Evolutionary conservation across 2,329 filamentous ascomycete genomes (phyloP), one percentile per base, ranked within the genome.

Genomic region (Ceratocystis papillata): DNA sequence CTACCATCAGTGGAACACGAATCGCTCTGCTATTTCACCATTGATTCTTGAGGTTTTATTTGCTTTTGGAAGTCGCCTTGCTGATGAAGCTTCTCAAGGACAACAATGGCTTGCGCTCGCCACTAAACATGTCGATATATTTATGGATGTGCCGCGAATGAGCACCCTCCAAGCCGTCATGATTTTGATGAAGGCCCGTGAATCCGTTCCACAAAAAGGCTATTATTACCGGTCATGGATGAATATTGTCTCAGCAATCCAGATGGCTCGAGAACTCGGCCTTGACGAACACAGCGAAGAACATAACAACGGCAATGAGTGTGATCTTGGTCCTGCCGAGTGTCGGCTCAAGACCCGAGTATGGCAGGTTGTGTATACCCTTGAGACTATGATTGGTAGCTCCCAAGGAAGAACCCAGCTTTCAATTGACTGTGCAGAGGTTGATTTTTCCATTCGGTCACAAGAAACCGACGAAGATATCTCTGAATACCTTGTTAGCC

Each of bases 161-260:
- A 96, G 90, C 75, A 97, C 94, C 0, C 85, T 97, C 8, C 93
- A 97, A 76, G 93, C 91, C 2, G 79, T 96, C 68, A 77, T 96
- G 57, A 86, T 97, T 57, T 81, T 96, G 20, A 78, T 96, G 55
- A 97, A 97, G 75, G 94, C 93, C 1, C 84, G 91, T 69, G 93
- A 97, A 75, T 88, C 89, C n/a, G 86, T 88, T 7, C 92, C 93
- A 0, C 96, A 96, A 73, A 86, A 90, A 68, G 94, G 94, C 0
- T 97, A 97, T 73, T 97, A 94, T 75, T 97, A 94, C 76, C 87
- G 93, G 46, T 97, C 94, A 0, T 97, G 94, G 93, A 96, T 96
- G 85, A 90, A 89, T 4, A 85, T 96, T 22, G 93, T 96, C 64
- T 90, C 92, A 68, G 90, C 93, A 69, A 87, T 96, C 6, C 87